Evolutionary conservation across 805 yeast species (phyloP).

Genomic region (Pichia nanzhaoensis): DNA sequence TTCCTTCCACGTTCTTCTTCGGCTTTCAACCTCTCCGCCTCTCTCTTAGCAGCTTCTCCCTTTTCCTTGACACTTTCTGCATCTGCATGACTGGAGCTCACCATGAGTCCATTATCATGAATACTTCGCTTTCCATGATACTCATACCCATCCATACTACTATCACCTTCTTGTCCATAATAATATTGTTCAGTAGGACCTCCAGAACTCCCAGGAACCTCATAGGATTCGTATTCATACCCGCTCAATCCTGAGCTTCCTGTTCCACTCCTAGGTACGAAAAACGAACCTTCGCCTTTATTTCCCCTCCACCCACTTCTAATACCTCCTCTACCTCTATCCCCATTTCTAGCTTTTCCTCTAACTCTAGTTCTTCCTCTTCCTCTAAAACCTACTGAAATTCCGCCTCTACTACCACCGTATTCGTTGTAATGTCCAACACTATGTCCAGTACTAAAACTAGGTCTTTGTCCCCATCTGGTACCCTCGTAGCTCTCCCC

Average conservation of each 20-base stretch:
- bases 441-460: too few species aligned
- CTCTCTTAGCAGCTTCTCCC: neutral
- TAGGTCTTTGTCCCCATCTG: too few species aligned
- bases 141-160: neutral
- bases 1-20: neutral
- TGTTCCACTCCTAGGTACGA: too few species aligned
- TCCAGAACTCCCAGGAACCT: neutral
- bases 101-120: too few species aligned
- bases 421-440: neutral
- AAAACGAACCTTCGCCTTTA: too few species aligned
- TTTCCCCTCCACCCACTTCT: too few species aligned
- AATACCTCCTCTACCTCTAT: neutral
- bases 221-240: conserved; percentile 1
- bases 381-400: conserved; percentile 1
- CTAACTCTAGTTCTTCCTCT: conserved; percentile 1
- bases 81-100: neutral
- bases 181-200: neutral
- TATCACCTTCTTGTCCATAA: conserved; percentile 1
- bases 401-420: neutral
- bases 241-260: neutral
- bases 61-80: neutral
- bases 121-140: neutral
- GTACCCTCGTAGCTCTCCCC: neutral
- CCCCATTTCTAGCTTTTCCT: neutral
- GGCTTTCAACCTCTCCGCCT: neutral